Conservation (phyloP, 1,139 yeast species). For the Magnusiomyces fungicola region DNA sequence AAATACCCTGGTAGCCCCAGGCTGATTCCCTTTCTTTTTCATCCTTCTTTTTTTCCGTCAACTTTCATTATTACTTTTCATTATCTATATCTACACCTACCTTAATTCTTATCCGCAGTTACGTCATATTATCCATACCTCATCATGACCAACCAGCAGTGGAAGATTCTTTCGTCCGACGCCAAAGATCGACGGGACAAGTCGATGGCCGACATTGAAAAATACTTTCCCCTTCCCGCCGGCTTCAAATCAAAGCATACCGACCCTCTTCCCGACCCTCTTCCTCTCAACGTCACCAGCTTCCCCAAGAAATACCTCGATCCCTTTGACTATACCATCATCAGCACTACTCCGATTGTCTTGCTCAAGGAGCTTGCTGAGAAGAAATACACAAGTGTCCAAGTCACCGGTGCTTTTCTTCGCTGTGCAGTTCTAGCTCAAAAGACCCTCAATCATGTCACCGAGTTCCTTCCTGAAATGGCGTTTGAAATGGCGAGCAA, state of each 20-base stretch:
- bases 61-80: neutral
- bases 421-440: slow-evolving; percentile 54
- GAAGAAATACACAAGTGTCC: slow-evolving; percentile 40
- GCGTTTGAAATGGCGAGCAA: slow-evolving; percentile 37
- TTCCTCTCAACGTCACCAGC: slow-evolving; percentile 26
- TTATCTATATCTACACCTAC: neutral
- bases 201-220: slow-evolving; percentile 25
- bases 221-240: slow-evolving; percentile 23
- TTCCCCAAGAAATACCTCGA: slow-evolving; percentile 23
- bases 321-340: slow-evolving; percentile 25
- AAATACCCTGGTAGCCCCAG: too few species aligned
- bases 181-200: slow-evolving; percentile 24
- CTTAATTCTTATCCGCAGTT: neutral
- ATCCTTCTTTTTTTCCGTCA: too few species aligned
- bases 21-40: too few species aligned
- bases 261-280: slow-evolving; percentile 23
- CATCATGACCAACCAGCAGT: slow-evolving; percentile 1
- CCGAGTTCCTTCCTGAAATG: slow-evolving; percentile 29
- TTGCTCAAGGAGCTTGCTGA: slow-evolving; percentile 37
- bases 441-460: slow-evolving; percentile 40
- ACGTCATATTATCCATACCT: neutral
- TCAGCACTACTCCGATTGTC: slow-evolving; percentile 26
- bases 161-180: slow-evolving; percentile 5
- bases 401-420: slow-evolving; percentile 45
- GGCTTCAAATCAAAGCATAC: slow-evolving; percentile 20